Base-by-base conservation (phyloP, 2,329 filamentous ascomycete species). In the Fusarium subglutinans region DNA sequence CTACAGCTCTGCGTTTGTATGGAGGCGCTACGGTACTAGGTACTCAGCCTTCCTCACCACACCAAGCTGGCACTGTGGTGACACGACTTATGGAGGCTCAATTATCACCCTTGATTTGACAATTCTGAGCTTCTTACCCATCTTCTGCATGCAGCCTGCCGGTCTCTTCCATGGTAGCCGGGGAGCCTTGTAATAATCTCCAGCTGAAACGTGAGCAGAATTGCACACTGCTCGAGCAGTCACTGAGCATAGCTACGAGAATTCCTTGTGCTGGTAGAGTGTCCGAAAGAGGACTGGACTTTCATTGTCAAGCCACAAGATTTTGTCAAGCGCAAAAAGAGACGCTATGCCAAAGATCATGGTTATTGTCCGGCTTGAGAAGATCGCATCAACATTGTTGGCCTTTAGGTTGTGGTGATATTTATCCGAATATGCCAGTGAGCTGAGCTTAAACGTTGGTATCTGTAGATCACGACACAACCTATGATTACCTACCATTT, bases 61-160 rank as follows among this genome's bases (percentile, higher is more conserved):
- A 37, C 28, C 35, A n/a, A 47, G 56, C 38, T 53, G 51, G 51
- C n/a, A 43, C 45, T 26, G 37, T 43, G 58, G 58, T 64, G 60
- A 35, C 43, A 69, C 65, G 56, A 41, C 24, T 45, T 51, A 53
- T 38, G 26, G 17, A n/a, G 43, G 45, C 37, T 50, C 44, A 65
- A 47, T 53, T 64, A 33, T 10, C 20, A 35, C 28, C 22, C 37
- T 24, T 63, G 44, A 65, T 70, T 57, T n/a, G 66, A 65, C 56
- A 63, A 63, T 55, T 48, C 35, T 15, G 28, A 44, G 37, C 38
- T 40, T 37, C 26, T 40, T 37, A 26, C 30, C 48, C 48, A 35
- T 44, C 14, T 48, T 63, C 26, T 55, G 18, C 22, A 68, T 69
- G 45, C 66, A 53, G 30, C 28, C 51, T 58, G 66, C 66, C 18